These are phyloP conservation scores for Metschnikowia cerradonensis DNA, from an alignment of 805 yeast genomes.

Conservation along the genomic window DNA sequence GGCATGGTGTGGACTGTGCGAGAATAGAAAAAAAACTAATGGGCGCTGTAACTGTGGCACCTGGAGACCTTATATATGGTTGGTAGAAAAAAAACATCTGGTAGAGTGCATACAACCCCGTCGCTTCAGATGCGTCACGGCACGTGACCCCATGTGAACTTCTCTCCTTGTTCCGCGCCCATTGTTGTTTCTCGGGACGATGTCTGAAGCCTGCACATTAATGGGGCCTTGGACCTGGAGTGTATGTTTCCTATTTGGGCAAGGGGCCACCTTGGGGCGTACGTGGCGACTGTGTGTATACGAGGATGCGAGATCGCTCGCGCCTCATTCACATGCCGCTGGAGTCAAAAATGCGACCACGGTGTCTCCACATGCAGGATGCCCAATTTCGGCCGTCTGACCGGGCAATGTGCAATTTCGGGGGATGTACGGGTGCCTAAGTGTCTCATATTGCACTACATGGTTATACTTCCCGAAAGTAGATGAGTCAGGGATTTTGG, in stretches of 20 bases:
- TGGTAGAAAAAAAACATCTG: constrained; percentile 4
- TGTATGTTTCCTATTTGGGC: neutral
- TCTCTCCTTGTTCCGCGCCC: neutral
- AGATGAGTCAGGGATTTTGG: no score
- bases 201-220: neutral
- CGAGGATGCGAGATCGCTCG: neutral
- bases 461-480: no score
- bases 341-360: constrained; percentile 4
- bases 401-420: no score
- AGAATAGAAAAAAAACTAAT: neutral
- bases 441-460: no score
- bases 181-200: neutral
- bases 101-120: neutral
- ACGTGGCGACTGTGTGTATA: neutral
- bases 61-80: constrained; percentile 6
- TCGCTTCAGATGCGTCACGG: constrained; percentile 10
- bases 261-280: neutral
- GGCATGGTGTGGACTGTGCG: constrained; percentile 12
- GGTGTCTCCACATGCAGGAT: neutral
- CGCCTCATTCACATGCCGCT: constrained; percentile 1
- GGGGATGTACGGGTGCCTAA: neutral
- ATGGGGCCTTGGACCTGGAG: neutral
- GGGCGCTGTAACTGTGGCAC: constrained; percentile 5
- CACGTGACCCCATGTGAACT: constrained; percentile 7
- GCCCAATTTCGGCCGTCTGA: neutral